Evolutionary conservation across 768 basidiomycete species (phyloP), one percentile per base, ranked within the genome.

Genomic region (Russula earlei): DNA sequence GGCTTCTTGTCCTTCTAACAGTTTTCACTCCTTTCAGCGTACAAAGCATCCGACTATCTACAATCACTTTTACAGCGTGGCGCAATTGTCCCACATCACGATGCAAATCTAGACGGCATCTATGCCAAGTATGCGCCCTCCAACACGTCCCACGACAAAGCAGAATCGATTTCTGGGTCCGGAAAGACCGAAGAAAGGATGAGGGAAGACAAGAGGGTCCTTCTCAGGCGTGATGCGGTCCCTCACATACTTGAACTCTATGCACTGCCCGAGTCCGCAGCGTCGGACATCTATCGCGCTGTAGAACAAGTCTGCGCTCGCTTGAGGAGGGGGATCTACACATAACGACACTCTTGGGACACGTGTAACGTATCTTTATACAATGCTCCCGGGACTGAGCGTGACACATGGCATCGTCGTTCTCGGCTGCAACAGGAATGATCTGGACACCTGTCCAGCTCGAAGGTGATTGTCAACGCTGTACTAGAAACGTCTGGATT

Each of bases 1-100:
- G 40, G 33, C 22, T 44, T 40, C 17, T 22, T 12, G 41, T 36
- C 44, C 58, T 49, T 41, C 52, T 44, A 48, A 17, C 41, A 19
- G 1, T 24, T 4, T 20, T 54, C 37, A 48, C 27, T 31, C 17
- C 3, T 54, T 29, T 25, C 63, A 87, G 85, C 85, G 27, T 85
- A 80, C 69, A 83, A 77, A 71, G 76, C 85, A 31, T 84, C 88
- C 9, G 72, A 80, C 64, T 83, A 88, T 70, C 71, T 91, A 1
- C 71, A 81, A 61, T 72, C 71, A 25, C 77, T 91, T 46, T 65
- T 89, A 41, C 73, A 79, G 44, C 70, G 71, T 33, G 78, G 76
- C 3, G 68, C 75, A 31, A 79, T 91, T 45, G 71, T 78, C 11
- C 82, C 86, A 2, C 67, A 80, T 63, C 69, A 77, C 17, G 81